Percentiles rank a stretch among this genome's conserved stretches.
Evolutionary conservation across 495 filamentous ascomycete species (phyloP).

Genomic region (Chlorociboria aeruginascens): DNA sequence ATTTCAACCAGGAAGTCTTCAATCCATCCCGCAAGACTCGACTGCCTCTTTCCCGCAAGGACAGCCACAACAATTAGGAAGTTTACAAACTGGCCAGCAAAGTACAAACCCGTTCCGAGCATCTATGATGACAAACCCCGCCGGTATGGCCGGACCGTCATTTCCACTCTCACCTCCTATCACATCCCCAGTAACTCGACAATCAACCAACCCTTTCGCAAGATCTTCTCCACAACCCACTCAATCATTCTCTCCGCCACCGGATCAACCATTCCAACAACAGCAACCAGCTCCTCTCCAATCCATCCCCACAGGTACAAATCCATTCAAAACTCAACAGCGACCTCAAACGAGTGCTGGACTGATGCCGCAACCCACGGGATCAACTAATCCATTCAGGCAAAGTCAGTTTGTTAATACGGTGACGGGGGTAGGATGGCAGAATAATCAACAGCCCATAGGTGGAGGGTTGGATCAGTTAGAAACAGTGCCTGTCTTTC

Average conservation of each 20-base stretch:
- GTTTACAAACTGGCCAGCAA: conserved; percentile 27
- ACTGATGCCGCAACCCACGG: conserved; percentile 56
- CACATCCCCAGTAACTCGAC: conserved; percentile 37
- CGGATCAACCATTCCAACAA: conserved; percentile 31
- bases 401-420: conserved; percentile 81
- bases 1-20: conserved; percentile 40
- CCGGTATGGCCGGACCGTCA: conserved; percentile 14
- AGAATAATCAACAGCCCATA: conserved; percentile 62
- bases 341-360: conserved; percentile 32
- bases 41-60: conserved; percentile 21
- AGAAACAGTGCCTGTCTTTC: conserved; percentile 75
- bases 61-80: conserved; percentile 19
- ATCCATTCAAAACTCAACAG: conserved; percentile 41
- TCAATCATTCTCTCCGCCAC: conserved; percentile 35
- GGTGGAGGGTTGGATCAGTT: conserved; percentile 79
- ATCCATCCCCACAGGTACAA: conserved; percentile 54
- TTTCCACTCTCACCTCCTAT: conserved; percentile 21
- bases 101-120: conserved; percentile 81
- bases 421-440: conserved; percentile 78
- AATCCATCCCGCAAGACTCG: conserved; percentile 55
- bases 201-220: conserved; percentile 83
- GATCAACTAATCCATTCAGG: conserved; percentile 90
- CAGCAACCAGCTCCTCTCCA: conserved; percentile 33
- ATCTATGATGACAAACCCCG: conserved; percentile 53
- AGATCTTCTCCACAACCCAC: conserved; percentile 36